These are phyloP conservation scores for Adenanthera pavonina DNA, from an alignment of 306 rosid genomes.

Conservation along the genomic window DNA sequence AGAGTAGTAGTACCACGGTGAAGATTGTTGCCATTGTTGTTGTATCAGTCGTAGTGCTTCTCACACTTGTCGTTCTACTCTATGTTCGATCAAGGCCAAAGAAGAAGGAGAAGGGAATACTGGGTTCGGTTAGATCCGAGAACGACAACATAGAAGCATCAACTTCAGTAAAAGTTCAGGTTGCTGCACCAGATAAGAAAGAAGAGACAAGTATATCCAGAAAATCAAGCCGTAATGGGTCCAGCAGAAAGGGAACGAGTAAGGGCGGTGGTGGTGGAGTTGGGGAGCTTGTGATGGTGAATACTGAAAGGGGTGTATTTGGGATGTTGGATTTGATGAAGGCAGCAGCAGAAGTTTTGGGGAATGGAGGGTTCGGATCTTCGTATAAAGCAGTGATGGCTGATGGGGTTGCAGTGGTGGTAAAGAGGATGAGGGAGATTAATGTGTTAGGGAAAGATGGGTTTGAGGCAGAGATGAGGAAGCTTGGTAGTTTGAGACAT, in stretches of 20 bases:
- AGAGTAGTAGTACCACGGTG: constrained; percentile 3
- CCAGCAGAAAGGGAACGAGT: constrained; percentile 28
- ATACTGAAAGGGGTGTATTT: constrained; percentile 66
- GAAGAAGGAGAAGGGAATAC: constrained; percentile 8
- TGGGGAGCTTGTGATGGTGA: constrained; percentile 60
- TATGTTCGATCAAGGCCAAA: constrained; percentile 39
- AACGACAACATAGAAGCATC: constrained; percentile 9
- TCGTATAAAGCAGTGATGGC: constrained; percentile 82
- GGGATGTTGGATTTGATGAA: constrained; percentile 82
- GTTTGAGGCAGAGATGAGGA: constrained; percentile 68
- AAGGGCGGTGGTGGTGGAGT: constrained; percentile 27
- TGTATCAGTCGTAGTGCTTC: constrained; percentile 34
- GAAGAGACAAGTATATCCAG: constrained; percentile 12
- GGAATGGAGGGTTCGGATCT: constrained; percentile 74
- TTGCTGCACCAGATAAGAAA: constrained; percentile 44
- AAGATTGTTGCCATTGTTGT: constrained; percentile 40
- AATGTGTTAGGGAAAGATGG: constrained; percentile 64
- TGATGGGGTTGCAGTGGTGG: constrained; percentile 82
- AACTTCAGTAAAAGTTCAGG: constrained; percentile 56
- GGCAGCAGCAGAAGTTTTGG: constrained; percentile 81
- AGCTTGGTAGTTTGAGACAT: constrained; percentile 49
- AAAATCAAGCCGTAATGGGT: constrained; percentile 3
- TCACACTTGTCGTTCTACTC: constrained; percentile 37
- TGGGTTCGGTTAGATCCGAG: not conserved
- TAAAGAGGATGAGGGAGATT: constrained; percentile 79